Evolutionary conservation across 2,329 filamentous ascomycete species (phyloP), one percentile per base, ranked within the genome.

Genomic region (Zymoseptoria tritici): DNA sequence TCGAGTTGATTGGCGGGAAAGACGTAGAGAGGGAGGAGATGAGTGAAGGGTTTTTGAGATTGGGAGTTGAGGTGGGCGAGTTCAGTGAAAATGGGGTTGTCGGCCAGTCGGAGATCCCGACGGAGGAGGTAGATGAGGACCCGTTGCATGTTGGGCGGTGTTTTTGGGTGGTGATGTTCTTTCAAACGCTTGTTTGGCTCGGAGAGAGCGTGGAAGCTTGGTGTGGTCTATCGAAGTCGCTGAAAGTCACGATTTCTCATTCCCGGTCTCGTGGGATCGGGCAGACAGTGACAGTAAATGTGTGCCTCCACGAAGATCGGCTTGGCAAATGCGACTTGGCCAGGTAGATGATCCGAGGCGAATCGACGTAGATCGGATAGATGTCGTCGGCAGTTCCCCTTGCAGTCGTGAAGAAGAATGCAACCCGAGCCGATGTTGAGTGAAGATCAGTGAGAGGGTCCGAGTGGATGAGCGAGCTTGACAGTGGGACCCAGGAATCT

Each of bases 1-100:
- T 93, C 89, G 21, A 92, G 76, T 66, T 93, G 88, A 56, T 88
- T 79, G 2, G 87, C 82, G 0, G 84, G 79, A 56, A 91, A 85
- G 20, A 90, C 77, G 69, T 86, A 90, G 49, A 91, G 74, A 7
- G 89, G 89, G 1, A 93, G 77, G 1, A 92, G 71, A 70, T 92
- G 87, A 1, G 86, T 89, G 74, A 73, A 71, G 60, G 75, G 73
- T 31, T 70, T 69, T 63, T 78, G 66, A 20, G 73, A 64, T 76
- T 83, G 60, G 76, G 76, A 55, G 82, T 77, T 67, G 74, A 80
- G 63, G n/a, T 72, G 71, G 24, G 77, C 74, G 6, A 81, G 73
- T 60, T 80, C 77, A 69, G 90, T 80, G 20, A 93, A 80, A 50
- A 91, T 80, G 0, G 88, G 88, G 68, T 92, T 92, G 73, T 93